Conservation (phyloP, 805 yeast genomes). For the Candida pseudoglaebosa region DNA sequence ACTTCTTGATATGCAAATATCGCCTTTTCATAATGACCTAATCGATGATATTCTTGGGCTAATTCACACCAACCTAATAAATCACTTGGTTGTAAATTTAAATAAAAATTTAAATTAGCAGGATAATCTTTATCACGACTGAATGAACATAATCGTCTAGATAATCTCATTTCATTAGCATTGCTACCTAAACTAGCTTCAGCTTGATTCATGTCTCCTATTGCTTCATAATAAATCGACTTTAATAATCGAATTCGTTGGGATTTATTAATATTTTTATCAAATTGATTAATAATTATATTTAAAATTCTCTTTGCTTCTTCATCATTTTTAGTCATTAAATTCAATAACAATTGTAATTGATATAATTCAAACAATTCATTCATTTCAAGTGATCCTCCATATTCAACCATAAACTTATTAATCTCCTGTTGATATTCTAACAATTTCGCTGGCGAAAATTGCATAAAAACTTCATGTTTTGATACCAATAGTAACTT, state of each 20-base stretch:
- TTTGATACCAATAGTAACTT: constrained; percentile 48
- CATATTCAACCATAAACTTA: constrained; percentile 24
- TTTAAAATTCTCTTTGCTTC: constrained; percentile 70
- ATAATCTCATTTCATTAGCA: constrained; percentile 33
- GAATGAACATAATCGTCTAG: constrained; percentile 35
- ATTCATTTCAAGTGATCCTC: constrained; percentile 38
- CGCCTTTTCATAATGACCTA: constrained; percentile 66
- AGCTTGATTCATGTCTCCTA: constrained; percentile 33
- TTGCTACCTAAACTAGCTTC: constrained; percentile 22
- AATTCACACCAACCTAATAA: constrained; percentile 75
- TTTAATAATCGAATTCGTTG: constrained; percentile 55
- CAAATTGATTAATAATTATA: constrained; percentile 64
- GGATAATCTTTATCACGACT: constrained; percentile 45
- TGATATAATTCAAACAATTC: constrained; percentile 59
- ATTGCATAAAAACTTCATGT: constrained; percentile 47
- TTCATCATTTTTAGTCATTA: constrained; percentile 58
- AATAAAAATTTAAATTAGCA: constrained; percentile 47
- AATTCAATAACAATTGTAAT: constrained; percentile 62
- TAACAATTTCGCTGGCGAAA: constrained; percentile 43
- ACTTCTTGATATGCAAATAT: constrained; percentile 68
- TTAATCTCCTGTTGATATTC: constrained; percentile 39
- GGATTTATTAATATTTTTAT: constrained; percentile 31
- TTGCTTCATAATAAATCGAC: constrained; percentile 55
- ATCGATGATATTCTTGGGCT: constrained; percentile 54
- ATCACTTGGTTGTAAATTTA: constrained; percentile 71